Evolutionary conservation across 768 basidiomycete genomes (phyloP), one percentile per base, ranked within the genome.

Genomic region (Tylopilus balloui): DNA sequence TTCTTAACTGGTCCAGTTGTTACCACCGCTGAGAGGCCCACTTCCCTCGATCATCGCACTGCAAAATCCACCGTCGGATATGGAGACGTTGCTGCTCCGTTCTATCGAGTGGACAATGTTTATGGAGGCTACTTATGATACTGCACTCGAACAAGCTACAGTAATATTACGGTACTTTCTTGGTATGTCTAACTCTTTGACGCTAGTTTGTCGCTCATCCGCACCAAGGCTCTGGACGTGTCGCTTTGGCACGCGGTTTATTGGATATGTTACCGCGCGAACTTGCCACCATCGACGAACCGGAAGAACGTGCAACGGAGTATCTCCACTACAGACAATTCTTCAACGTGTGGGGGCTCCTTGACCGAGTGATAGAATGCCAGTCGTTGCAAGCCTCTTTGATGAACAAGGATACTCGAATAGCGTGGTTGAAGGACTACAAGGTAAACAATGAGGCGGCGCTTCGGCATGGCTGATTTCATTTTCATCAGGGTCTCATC

Each of bases 61-160:
- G 35, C 84, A 83, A 54, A 72, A 74, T 10, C 73, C 77, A 1
- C 74, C 85, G 0, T 78, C 74, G 1, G 80, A 82, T 14, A 66
- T 69, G 0, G 87, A 92, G 61, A 60, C 69, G 52, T 64, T 88
- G 41, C 73, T 98, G 8, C 75, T 95, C 25, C 81, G 93, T 17
- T 88, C 90, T 0, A 84, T 97, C 42, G 94, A 98, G 60, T 99
- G 95, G 95, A 88, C 94, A 44, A 86, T 81, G 0, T 88, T 88
- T 63, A 73, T 77, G 56, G 78, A 81, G 27, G 70, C 76, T 6
- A 98, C 94, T 1, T 83, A 85, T 53, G 70, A 75, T 11, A 83
- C 83, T 6, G 94, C 93, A 0, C 70, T 97, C 9, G 81, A 88
- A 60, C 90, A 93, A 59, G 84, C 90, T 1, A 94, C 94, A 50